Base-by-base conservation (phyloP, 1,139 yeast genomes). In the Sugiyamaella neomexicana region DNA sequence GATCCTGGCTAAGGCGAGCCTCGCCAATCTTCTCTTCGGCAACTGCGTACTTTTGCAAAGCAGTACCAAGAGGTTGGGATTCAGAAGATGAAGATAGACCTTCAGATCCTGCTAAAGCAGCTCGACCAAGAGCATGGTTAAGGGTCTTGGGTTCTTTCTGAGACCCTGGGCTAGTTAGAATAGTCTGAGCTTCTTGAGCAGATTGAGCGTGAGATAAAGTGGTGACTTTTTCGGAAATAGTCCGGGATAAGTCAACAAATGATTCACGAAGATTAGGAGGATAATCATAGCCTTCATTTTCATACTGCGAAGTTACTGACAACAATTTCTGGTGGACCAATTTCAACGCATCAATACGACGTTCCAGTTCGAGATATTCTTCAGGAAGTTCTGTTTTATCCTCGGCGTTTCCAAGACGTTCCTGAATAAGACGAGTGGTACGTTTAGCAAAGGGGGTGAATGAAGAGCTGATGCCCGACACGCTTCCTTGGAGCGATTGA, bases 1-100 rank as follows among this genome's bases (percentile, higher is more conserved):
- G 84, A 69, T 89, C 96, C 74, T 89, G 96, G 52, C 86, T 87
- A 62, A 89, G 76, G 65, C 96, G 81, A 17, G 93, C 90, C 64
- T 86, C 89, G 53, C 95, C 96, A 55, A 89, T 80, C 68, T 86
- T 85, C 62, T 82, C 74, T 68, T 82, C 83, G 39, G 80, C 77
- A 54, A 77, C 77, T 53, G 84, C 80, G 60, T 75, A 78, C 68
- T 74, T 77, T 62, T 74, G 75, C 61, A 76, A 71, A 12, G 81
- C 80, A 52, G 77, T 75, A 20, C 82, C 77, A 51, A 80, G 67
- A 15, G 77, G 70, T 55, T 71, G 66, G 23, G 74, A 62, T 58
- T 71, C 72, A 49, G 74, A 72, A 47, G 73, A 75, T 12, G 70
- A 67, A 51, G 68, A 70, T 16, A 79, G 68, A 52, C 74, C 75